Conservation (phyloP, 1,284 basidiomycete species). For the Lentinula novae-zelandiae region DNA sequence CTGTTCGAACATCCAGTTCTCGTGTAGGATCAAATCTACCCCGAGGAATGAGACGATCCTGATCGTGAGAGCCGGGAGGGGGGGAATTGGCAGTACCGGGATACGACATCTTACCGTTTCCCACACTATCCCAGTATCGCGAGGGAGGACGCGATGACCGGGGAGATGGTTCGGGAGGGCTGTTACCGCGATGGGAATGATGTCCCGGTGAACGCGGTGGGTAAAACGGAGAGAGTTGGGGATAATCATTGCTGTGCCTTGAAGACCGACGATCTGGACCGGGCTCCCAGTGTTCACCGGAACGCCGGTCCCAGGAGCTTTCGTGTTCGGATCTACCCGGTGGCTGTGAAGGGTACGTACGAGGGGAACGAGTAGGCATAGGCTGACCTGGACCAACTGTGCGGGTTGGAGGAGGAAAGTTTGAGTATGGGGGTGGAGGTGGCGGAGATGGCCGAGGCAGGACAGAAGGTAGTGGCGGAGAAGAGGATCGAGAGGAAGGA, state of each 20-base stretch:
- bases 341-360: conserved; percentile 47
- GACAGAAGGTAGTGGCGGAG: conserved; percentile 41
- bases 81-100: conserved; percentile 28
- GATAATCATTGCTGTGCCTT: conserved; percentile 45
- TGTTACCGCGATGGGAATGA: conserved; percentile 29
- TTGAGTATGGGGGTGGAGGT: conserved; percentile 36
- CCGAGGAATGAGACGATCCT: conserved; percentile 27
- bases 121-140: conserved; percentile 37
- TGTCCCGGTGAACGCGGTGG: conserved; percentile 36
- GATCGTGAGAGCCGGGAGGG: conserved; percentile 23
- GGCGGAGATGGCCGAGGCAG: conserved; percentile 43
- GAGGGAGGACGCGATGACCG: conserved; percentile 38
- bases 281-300: conserved; percentile 40
- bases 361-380: conserved; percentile 47
- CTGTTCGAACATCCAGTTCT: conserved; percentile 22
- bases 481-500: conserved; percentile 49
- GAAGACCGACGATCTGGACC: conserved; percentile 31
- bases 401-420: conserved; percentile 40
- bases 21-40: conserved; percentile 33
- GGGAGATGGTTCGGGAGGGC: conserved; percentile 53
- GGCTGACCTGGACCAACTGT: conserved; percentile 54
- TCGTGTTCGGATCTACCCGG: conserved; percentile 37
- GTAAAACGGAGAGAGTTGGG: conserved; percentile 28
- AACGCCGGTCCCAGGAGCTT: conserved; percentile 50
- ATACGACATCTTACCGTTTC: conserved; percentile 18